phyloP scores from a whole-genome alignment of 2,329 filamentous ascomycete genomes.

The Penicillium sp. region DNA sequence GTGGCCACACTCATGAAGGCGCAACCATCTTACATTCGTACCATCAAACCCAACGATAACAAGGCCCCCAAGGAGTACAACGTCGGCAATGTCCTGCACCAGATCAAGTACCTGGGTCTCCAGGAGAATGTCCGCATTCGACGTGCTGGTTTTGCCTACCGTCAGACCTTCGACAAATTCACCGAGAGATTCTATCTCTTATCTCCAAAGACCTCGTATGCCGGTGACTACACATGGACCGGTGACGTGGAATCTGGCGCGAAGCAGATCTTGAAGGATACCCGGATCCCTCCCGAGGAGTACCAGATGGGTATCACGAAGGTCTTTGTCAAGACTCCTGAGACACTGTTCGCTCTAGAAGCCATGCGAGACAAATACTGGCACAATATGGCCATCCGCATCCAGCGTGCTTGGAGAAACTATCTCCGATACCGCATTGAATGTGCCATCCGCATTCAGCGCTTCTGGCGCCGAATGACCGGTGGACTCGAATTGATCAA shows the following conservation, averaged over 20 bases:
- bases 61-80: slow-evolving; percentile 95
- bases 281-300: slow-evolving; percentile 89
- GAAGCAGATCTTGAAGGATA: slow-evolving; percentile 91
- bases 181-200: slow-evolving; percentile 95
- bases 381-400: slow-evolving; percentile 99
- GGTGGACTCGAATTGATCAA: slow-evolving; percentile 86
- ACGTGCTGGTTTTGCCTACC: slow-evolving; percentile 92
- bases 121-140: slow-evolving; percentile 98
- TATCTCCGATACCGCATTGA: slow-evolving; percentile 91
- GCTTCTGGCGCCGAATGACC: slow-evolving; percentile 91
- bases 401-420: slow-evolving; percentile 95
- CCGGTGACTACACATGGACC: slow-evolving; percentile 94
- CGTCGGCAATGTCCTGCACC: slow-evolving; percentile 85
- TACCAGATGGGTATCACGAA: slow-evolving; percentile 97
- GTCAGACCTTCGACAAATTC: slow-evolving; percentile 97
- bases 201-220: slow-evolving; percentile 91
- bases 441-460: slow-evolving; percentile 88
- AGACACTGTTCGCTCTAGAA: slow-evolving; percentile 93
- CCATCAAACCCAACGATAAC: slow-evolving; percentile 99
- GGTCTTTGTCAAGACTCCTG: slow-evolving; percentile 96
- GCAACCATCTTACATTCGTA: slow-evolving; percentile 95
- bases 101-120: slow-evolving; percentile 98
- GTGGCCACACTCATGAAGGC: slow-evolving; percentile 97
- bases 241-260: slow-evolving; percentile 84
- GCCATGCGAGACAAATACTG: slow-evolving; percentile 98